Conservation (phyloP, 2,329 filamentous ascomycete species). For the Trichoderma sp. region DNA sequence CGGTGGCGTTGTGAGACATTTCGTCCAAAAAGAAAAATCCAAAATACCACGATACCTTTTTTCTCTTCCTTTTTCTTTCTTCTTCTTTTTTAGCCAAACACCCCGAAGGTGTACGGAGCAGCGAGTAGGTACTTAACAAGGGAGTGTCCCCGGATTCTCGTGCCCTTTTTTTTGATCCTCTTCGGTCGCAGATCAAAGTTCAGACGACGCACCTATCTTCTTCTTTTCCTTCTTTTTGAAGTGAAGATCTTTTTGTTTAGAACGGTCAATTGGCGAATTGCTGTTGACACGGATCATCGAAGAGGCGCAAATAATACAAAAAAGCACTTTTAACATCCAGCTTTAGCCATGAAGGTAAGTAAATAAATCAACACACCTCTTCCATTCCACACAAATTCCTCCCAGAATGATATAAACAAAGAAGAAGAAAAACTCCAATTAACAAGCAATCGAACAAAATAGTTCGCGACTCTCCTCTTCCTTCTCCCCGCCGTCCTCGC, state of each 20-base stretch:
- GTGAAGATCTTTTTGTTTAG: neutral
- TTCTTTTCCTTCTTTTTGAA: neutral
- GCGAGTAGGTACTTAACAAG: neutral
- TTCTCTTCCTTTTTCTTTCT: neutral
- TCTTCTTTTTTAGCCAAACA: neutral
- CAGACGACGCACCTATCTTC: neutral
- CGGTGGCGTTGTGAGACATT: neutral
- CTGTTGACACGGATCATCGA: neutral
- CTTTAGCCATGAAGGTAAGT: neutral
- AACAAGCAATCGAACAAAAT: neutral
- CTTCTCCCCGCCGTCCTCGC: slow-evolving; percentile 2
- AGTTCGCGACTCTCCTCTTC: neutral
- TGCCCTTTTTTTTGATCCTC: neutral
- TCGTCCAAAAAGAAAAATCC: neutral
- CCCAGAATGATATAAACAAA: neutral
- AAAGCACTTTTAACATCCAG: neutral
- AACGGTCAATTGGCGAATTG: neutral
- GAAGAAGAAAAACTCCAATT: neutral
- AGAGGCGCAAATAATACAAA: neutral
- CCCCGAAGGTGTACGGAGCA: neutral
- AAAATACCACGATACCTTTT: neutral
- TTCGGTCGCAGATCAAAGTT: neutral
- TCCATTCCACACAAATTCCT: neutral
- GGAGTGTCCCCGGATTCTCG: neutral
- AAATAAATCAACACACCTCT: neutral